A percentile compares a stretch with the other conserved stretches of the same genome.
Evolutionary conservation across 371 early-diverging fungal genomes (phyloP).

Genomic region (Syncephalastrum monosporum): DNA sequence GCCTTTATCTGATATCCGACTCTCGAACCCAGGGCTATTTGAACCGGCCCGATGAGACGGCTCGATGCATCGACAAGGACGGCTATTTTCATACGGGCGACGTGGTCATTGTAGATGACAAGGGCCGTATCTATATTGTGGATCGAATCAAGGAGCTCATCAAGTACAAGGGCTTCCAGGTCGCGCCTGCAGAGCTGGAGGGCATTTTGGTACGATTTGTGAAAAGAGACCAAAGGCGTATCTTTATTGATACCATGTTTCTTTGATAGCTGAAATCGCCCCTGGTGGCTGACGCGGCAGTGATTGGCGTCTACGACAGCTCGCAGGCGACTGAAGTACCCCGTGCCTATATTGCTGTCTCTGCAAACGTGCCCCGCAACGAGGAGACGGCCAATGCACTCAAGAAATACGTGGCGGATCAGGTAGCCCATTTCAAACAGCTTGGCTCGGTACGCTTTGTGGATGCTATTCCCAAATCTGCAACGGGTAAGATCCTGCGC

Average conservation of each 20-base stretch:
- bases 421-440: slow-evolving; percentile 71
- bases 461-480: slow-evolving; percentile 65
- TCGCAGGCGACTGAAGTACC: slow-evolving; percentile 74
- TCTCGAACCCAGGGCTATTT: slow-evolving; percentile 60
- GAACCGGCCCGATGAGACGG: slow-evolving; percentile 67
- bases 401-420: slow-evolving; percentile 50
- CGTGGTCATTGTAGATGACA: slow-evolving; percentile 53
- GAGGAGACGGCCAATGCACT: slow-evolving; percentile 47
- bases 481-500: slow-evolving; percentile 79
- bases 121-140: slow-evolving; percentile 60
- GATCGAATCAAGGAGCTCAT: slow-evolving; percentile 78
- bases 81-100: slow-evolving; percentile 86
- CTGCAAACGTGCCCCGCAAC: slow-evolving; percentile 21
- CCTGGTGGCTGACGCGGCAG: slow-evolving; percentile 70
- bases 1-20: slow-evolving; percentile 9
- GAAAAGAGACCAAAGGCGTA: slow-evolving; percentile 60
- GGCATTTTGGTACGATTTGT: not conserved
- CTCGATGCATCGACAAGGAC: slow-evolving; percentile 61
- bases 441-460: slow-evolving; percentile 70
- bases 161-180: slow-evolving; percentile 75
- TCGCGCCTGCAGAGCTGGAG: slow-evolving; percentile 51
- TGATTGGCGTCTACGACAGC: slow-evolving; percentile 55
- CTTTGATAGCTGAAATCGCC: slow-evolving; percentile 56
- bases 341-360: slow-evolving; percentile 66
- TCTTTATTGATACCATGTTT: slow-evolving; percentile 46